phyloP scores from a whole-genome alignment of 371 early-diverging fungal genomes.

The Apophysomyces elegans region DNA sequence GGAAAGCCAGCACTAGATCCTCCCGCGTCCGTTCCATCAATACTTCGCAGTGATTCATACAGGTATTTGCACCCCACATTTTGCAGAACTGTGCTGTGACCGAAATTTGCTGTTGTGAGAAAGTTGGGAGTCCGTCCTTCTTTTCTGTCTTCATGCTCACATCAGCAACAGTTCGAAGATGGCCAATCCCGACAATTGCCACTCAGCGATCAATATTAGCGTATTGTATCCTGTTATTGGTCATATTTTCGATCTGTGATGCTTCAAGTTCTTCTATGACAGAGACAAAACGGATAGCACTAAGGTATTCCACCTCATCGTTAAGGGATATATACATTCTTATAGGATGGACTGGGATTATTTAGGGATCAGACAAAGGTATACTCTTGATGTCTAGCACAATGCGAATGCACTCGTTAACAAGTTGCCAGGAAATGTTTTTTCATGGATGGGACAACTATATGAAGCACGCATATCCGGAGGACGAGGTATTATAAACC shows the following conservation, averaged over 20 bases:
- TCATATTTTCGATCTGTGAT: background rate
- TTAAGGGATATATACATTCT: too few species aligned
- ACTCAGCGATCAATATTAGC: background rate
- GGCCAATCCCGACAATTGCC: background rate
- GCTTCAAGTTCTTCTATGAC: slow-evolving; percentile 20
- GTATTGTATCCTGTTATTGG: background rate
- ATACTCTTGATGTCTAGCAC: slow-evolving; percentile 8
- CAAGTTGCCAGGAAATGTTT: slow-evolving; percentile 75
- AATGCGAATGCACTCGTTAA: background rate
- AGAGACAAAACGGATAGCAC: slow-evolving; percentile 28
- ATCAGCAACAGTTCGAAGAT: background rate
- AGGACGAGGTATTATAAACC: slow-evolving; percentile 72
- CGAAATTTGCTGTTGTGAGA: background rate
- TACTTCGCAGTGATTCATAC: too few species aligned
- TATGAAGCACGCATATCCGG: slow-evolving; percentile 84
- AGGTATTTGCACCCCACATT: too few species aligned
- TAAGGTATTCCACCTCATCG: slow-evolving; percentile 19
- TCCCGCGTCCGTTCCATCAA: too few species aligned
- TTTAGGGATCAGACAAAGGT: slow-evolving; percentile 39
- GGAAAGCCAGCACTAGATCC: too few species aligned
- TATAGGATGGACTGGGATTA: too few species aligned
- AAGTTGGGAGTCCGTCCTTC: background rate
- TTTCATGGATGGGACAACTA: slow-evolving; percentile 87
- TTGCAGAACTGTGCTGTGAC: background rate
- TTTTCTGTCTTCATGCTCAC: background rate